Conservation (phyloP, 2,329 filamentous ascomycete species). For the Colletotrichum nymphaeae region DNA sequence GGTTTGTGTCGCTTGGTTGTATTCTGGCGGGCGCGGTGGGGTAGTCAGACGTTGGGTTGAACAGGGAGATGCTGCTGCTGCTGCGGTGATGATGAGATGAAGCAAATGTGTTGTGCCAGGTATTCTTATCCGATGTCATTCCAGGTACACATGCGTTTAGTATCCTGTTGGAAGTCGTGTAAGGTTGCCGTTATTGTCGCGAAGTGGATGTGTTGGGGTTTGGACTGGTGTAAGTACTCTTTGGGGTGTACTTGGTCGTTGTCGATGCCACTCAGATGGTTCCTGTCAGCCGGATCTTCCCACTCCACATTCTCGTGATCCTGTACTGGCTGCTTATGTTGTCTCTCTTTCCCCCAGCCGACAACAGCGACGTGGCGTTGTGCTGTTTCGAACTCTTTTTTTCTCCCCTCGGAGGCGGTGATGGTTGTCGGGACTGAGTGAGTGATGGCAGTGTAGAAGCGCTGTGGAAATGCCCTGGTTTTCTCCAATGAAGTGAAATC, state of each 20-base stretch:
- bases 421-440: constrained; percentile 6
- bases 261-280: constrained; percentile 19
- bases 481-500: constrained; percentile 14
- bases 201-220: constrained; percentile 1
- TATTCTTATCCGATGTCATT: constrained; percentile 23
- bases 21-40: constrained; percentile 18
- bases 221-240: constrained; percentile 19
- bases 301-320: constrained; percentile 21
- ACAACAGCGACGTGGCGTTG: constrained; percentile 6
- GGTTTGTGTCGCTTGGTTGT: not conserved
- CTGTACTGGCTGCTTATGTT: not conserved
- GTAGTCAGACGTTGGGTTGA: constrained; percentile 7
- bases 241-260: not conserved
- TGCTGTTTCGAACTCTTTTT: constrained; percentile 13
- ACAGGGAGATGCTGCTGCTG: not conserved
- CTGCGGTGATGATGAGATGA: constrained; percentile 12
- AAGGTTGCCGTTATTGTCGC: constrained; percentile 25
- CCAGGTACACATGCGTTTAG: constrained; percentile 17
- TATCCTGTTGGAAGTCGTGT: constrained; percentile 13
- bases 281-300: constrained; percentile 12
- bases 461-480: not conserved
- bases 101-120: not conserved
- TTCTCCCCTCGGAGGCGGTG: constrained; percentile 5
- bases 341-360: not conserved
- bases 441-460: not conserved